Evolutionary conservation across 2,329 filamentous ascomycete species (phyloP).

Genomic region (Xylariaceae sp.): DNA sequence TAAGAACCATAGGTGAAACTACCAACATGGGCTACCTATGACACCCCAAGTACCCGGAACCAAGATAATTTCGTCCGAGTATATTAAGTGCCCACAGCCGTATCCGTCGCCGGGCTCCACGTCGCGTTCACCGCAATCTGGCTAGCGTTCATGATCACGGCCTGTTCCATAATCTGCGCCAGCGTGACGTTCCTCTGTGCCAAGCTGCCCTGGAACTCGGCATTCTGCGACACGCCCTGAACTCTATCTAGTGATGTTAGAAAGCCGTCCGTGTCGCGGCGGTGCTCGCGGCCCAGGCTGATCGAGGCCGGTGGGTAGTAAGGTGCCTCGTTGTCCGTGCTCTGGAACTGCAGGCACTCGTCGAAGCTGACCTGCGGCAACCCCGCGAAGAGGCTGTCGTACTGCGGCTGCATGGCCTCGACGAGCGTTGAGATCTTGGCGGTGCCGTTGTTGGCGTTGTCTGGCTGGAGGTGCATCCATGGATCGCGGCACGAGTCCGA

Average conservation of each 20-base stretch:
- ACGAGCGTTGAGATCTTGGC: slow-evolving; percentile 11
- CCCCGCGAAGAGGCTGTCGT: slow-evolving; percentile 9
- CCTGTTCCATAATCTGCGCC: background rate
- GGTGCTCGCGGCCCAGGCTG: slow-evolving; percentile 7
- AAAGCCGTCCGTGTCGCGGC: slow-evolving; percentile 8
- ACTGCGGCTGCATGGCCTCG: slow-evolving; percentile 10
- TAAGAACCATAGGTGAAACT: too few species aligned
- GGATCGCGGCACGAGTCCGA: slow-evolving; percentile 12
- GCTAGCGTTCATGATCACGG: too few species aligned
- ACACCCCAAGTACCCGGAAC: too few species aligned
- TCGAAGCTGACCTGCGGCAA: slow-evolving; percentile 7
- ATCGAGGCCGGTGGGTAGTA: slow-evolving; percentile 7
- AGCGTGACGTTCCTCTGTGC: background rate
- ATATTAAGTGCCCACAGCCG: too few species aligned
- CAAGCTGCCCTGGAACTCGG: background rate
- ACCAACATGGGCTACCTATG: too few species aligned
- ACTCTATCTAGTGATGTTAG: too few species aligned
- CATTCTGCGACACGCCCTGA: background rate
- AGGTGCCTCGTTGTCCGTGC: slow-evolving; percentile 9
- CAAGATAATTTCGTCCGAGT: too few species aligned
- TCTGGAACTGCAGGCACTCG: slow-evolving; percentile 9
- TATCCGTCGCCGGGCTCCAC: too few species aligned
- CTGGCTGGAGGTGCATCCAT: slow-evolving; percentile 12
- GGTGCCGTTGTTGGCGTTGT: slow-evolving; percentile 2
- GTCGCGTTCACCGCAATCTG: too few species aligned